Evolutionary conservation across 257 asterid species (phyloP).

Genomic region (Nicotiana knightiana): DNA sequence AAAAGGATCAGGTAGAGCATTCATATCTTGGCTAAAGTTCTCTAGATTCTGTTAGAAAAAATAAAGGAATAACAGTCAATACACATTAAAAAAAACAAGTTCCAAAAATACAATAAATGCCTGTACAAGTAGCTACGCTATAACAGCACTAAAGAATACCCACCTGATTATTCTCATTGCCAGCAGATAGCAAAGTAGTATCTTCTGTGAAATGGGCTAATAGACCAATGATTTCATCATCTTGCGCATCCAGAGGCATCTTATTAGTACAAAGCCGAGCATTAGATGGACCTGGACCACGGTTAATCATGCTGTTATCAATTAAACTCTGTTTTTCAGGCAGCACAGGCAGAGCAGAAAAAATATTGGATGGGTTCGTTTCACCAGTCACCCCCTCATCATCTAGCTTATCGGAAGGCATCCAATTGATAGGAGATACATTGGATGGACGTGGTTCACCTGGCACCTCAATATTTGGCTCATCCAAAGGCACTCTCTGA

Average conservation of each 20-base stretch:
- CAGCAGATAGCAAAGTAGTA: slow-evolving; percentile 9
- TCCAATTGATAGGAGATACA: not conserved
- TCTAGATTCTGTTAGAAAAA: slow-evolving; percentile 19
- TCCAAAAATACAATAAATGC: not conserved
- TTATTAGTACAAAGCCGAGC: slow-evolving; percentile 21
- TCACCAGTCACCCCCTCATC: not conserved
- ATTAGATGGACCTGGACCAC: slow-evolving; percentile 27
- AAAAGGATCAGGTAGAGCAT: not conserved
- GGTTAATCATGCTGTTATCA: not conserved
- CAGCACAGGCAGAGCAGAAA: not conserved
- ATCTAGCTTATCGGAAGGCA: not conserved
- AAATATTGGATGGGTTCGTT: slow-evolving; percentile 2
- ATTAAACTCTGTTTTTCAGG: not conserved
- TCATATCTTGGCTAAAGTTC: slow-evolving; percentile 12
- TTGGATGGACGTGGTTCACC: not conserved
- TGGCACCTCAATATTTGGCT: not conserved
- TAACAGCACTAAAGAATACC: not conserved
- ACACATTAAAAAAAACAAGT: not conserved
- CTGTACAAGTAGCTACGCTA: not conserved
- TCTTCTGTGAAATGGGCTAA: slow-evolving; percentile 36
- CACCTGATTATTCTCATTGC: slow-evolving; percentile 40
- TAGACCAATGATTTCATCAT: slow-evolving; percentile 34
- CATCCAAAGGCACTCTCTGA: not conserved
- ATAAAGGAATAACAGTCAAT: not conserved
- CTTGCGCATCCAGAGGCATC: slow-evolving; percentile 14